These are phyloP conservation scores for Colletotrichum sublineola DNA, from an alignment of 2,329 filamentous ascomycete species.

Conservation along the genomic window DNA sequence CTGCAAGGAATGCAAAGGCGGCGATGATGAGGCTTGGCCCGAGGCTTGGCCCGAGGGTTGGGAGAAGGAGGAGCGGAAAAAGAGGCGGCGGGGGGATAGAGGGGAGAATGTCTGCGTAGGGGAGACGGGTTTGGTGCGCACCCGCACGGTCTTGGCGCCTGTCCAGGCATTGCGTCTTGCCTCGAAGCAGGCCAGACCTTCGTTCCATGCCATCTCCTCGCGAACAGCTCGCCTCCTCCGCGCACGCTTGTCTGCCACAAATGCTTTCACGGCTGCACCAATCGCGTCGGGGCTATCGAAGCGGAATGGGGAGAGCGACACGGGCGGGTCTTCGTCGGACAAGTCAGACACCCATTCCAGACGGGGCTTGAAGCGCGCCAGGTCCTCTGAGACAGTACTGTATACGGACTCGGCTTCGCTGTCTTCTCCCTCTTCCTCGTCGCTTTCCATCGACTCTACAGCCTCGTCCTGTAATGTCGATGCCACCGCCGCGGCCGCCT, in stretches of 20 bases:
- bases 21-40: conserved; percentile 44
- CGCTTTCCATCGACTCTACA: conserved; percentile 38
- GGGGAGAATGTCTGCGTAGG: conserved; percentile 58
- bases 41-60: conserved; percentile 55
- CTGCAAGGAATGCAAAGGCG: conserved; percentile 39
- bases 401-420: conserved; percentile 65
- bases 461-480: conserved; percentile 28
- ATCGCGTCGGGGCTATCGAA: conserved; percentile 65
- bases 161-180: conserved; percentile 88
- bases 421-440: conserved; percentile 55
- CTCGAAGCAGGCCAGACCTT: conserved; percentile 84
- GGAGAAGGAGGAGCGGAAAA: conserved; percentile 62
- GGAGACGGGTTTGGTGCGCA: conserved; percentile 62
- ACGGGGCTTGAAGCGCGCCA: conserved; percentile 62
- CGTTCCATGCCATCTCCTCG: conserved; percentile 82
- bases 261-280: conserved; percentile 56
- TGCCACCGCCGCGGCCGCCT: conserved; percentile 3
- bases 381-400: conserved; percentile 70
- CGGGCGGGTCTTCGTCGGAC: conserved; percentile 61
- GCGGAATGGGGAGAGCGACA: conserved; percentile 61
- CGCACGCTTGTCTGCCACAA: conserved; percentile 64
- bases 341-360: conserved; percentile 71
- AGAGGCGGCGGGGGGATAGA: conserved; percentile 63
- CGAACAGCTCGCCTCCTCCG: conserved; percentile 69
- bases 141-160: conserved; percentile 73